Percentiles rank a stretch among this genome's conserved stretches.
Evolutionary conservation across 1,139 yeast genomes (phyloP).

Genomic region (Scheffersomyces parashehatae): DNA sequence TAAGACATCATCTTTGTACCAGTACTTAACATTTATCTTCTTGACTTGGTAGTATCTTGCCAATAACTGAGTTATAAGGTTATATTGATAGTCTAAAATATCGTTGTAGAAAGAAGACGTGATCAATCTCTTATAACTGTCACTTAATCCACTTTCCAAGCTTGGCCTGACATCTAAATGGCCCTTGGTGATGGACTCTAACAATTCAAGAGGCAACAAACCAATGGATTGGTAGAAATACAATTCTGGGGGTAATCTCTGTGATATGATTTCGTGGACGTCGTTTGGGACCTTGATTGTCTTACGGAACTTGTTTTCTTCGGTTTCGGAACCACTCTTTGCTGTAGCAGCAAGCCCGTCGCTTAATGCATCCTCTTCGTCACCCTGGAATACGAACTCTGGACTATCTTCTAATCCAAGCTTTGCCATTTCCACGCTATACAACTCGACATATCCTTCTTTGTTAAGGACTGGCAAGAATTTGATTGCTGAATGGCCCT

Average conservation of each 20-base stretch:
- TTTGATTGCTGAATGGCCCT: conserved; percentile 43
- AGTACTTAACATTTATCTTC: conserved; percentile 56
- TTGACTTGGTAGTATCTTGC: conserved; percentile 87
- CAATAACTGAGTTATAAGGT: conserved; percentile 68
- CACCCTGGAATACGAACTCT: conserved; percentile 14
- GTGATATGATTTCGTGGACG: conserved; percentile 80
- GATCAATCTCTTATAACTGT: conserved; percentile 59
- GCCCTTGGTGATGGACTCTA: conserved; percentile 71
- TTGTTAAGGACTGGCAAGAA: conserved; percentile 68
- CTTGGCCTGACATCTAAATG: conserved; percentile 66
- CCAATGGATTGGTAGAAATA: conserved; percentile 84
- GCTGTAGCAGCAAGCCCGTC: conserved; percentile 4
- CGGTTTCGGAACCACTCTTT: conserved; percentile 2
- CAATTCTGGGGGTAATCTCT: conserved; percentile 83
- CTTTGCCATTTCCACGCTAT: conserved; percentile 40
- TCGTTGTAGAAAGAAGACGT: conserved; percentile 46
- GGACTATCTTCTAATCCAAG: conserved; percentile 26
- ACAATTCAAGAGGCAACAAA: conserved; percentile 60
- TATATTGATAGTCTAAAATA: conserved; percentile 60
- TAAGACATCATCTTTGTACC: conserved; percentile 54
- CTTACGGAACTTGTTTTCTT: conserved; percentile 2
- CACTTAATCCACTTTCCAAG: conserved; percentile 62
- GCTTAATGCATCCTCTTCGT: conserved; percentile 1
- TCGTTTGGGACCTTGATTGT: conserved; percentile 64
- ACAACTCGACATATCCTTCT: conserved; percentile 69